Base-by-base conservation (phyloP, 176 grass and related monocot species). In the Hyparrhenia diplandra region DNA sequence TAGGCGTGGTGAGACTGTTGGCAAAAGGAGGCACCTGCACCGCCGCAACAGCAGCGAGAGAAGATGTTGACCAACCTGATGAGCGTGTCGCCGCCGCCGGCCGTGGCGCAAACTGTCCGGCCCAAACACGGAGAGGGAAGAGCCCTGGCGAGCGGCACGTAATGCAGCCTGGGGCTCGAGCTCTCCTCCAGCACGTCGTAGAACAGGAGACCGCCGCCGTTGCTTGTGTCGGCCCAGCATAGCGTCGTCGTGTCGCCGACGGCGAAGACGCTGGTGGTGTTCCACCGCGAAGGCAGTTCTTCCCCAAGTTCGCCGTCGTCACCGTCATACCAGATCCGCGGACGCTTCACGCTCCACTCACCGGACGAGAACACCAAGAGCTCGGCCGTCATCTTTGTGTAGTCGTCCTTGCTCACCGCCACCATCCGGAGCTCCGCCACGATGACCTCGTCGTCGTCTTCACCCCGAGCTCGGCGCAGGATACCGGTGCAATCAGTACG, bases 231-330 rank as follows among this genome's bases (percentile, higher is more conserved):
- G 8, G 18, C 30, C 64, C 64, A 66, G 8, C 64, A 66, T 1
- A 66, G 17, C 1, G 0, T 6, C 1, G 0, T 6, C 7, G 1
- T 3, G 3, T 21, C 17, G 17, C 31, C 17, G 3, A 36, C 8
- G 31, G 64, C 8, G 17, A 35, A 3, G 64, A 36, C 64, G 31
- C 16, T 11, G 17, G 10, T 16, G 14, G 17, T 28, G 0, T 10
- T 9, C 24, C 58, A 13, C 0, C 1, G 1, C 0, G 4, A 25
- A 12, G 10, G 10, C 7, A 58, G 20, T 23, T 37, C 5, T 37
- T 37, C 37, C 37, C 11, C 3, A 13, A 0, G 10, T 25, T 13
- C 10, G 12, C 12, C 4, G 11, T 13, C 36, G 37, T 40, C 8
- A 40, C 37, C n/a, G n/a, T n/a, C 37, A 2, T 1, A 2, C 8